phyloP scores from a whole-genome alignment of 768 basidiomycete genomes.

The Cytidiella melzeri region DNA sequence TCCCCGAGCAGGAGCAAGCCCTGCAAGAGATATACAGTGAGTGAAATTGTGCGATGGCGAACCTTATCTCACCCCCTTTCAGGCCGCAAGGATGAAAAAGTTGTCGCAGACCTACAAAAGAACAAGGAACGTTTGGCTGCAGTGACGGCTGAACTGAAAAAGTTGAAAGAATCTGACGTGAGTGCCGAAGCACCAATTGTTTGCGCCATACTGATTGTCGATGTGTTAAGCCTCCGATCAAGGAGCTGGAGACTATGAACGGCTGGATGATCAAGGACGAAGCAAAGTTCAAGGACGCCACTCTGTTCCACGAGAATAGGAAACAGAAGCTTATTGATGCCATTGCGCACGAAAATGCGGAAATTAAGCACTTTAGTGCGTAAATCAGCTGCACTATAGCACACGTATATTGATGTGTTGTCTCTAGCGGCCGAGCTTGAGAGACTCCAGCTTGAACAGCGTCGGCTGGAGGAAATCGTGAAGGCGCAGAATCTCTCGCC shows the following conservation, averaged over 20 bases:
- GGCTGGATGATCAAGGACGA: conserved; percentile 64
- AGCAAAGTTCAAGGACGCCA: conserved; percentile 72
- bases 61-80: no score
- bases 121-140: conserved; percentile 42
- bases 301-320: conserved; percentile 62
- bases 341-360: conserved; percentile 62
- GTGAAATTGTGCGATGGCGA: no score
- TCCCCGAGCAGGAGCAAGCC: conserved; percentile 60
- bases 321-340: conserved; percentile 63
- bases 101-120: conserved; percentile 57
- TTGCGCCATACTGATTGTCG: background rate
- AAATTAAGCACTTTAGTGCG: conserved; percentile 51
- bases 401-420: no score
- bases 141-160: conserved; percentile 47
- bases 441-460: conserved; percentile 57
- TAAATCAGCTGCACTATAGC: background rate
- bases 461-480: conserved; percentile 58
- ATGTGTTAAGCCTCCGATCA: conserved; percentile 39
- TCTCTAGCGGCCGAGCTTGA: conserved; percentile 32
- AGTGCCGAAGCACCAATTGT: conserved; percentile 6
- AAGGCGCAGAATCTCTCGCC: conserved; percentile 85
- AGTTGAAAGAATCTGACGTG: conserved; percentile 59
- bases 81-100: conserved; percentile 72
- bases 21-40: conserved; percentile 76
- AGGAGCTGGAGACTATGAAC: conserved; percentile 56